phyloP scores from a whole-genome alignment of 352 stramenopile genomes.

The Phytophthora fragariaefolia region DNA sequence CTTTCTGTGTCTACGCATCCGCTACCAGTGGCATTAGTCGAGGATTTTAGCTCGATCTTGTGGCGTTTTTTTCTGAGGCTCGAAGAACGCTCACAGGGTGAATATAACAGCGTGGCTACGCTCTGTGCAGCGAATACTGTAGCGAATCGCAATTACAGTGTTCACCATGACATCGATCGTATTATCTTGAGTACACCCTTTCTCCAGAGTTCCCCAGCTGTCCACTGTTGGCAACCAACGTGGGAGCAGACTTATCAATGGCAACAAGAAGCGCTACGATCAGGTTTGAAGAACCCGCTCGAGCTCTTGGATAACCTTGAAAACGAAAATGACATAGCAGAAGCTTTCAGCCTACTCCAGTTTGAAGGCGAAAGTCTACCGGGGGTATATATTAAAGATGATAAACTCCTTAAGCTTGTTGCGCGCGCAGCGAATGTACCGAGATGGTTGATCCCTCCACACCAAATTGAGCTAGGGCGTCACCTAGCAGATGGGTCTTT shows the following conservation, averaged over 20 bases:
- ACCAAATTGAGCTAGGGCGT: slow-evolving; percentile 2
- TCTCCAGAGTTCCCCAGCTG: background rate
- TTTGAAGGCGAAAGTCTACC: no score
- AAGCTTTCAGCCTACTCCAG: no score
- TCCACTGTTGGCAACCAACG: slow-evolving; percentile 8
- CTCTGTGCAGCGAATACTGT: background rate
- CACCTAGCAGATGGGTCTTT: slow-evolving; percentile 10
- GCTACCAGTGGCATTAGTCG: background rate
- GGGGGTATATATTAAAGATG: no score
- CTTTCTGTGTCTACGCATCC: background rate
- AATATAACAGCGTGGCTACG: background rate
- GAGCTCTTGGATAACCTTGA: background rate
- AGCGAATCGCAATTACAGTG: slow-evolving; percentile 1
- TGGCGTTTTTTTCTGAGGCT: background rate
- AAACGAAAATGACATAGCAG: background rate
- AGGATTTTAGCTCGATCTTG: slow-evolving; percentile 5
- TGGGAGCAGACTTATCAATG: background rate
- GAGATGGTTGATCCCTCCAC: slow-evolving; percentile 6
- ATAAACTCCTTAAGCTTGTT: no score
- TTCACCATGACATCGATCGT: slow-evolving; percentile 13
- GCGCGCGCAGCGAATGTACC: no score
- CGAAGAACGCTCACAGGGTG: background rate
- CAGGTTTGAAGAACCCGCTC: background rate
- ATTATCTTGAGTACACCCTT: background rate
- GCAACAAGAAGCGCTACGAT: background rate